These are phyloP conservation scores for Wickerhamomyces chaumierensis DNA, from an alignment of 805 yeast species.

Conservation along the genomic window DNA sequence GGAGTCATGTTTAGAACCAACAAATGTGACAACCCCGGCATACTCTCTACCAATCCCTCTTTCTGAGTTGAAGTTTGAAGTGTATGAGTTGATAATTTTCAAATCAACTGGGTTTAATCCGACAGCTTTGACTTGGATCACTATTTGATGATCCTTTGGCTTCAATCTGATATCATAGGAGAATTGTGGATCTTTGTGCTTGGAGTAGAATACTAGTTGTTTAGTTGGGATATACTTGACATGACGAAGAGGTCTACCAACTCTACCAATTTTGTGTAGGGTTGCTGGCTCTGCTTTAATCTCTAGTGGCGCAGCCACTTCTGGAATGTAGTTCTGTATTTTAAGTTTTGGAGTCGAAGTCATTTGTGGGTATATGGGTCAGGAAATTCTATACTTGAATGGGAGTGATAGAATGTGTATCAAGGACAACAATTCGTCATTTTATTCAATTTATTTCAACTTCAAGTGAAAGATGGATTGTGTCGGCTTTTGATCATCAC, in stretches of 20 bases:
- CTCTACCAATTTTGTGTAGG: slow-evolving; percentile 20
- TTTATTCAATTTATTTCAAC: too few relatives aligned
- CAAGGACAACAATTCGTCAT: too few relatives aligned
- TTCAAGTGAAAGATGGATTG: too few relatives aligned
- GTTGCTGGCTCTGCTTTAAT: slow-evolving; percentile 4
- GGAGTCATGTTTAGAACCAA: slow-evolving; percentile 34
- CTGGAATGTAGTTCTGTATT: slow-evolving; percentile 1
- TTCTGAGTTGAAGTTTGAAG: slow-evolving; percentile 37
- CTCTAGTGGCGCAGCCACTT: slow-evolving; percentile 6
- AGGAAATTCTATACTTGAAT: too few relatives aligned
- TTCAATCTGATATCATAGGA: slow-evolving; percentile 43
- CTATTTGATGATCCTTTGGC: slow-evolving; percentile 33
- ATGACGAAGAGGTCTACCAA: slow-evolving; percentile 38
- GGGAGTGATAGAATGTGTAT: too few relatives aligned
- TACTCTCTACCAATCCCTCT: slow-evolving; percentile 67
- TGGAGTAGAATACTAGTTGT: slow-evolving; percentile 30
- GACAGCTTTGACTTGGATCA: slow-evolving; percentile 48
- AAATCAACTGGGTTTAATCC: slow-evolving; percentile 60
- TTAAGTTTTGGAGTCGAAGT: too few relatives aligned
- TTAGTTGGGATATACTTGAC: slow-evolving; percentile 40
- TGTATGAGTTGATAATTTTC: slow-evolving; percentile 44
- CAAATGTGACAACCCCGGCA: slow-evolving; percentile 44
- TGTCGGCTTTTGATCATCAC: too few relatives aligned
- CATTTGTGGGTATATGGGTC: too few relatives aligned
- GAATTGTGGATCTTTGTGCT: slow-evolving; percentile 26